A percentile compares a stretch with the other conserved stretches of the same genome.
Evolutionary conservation across 495 filamentous ascomycete genomes (phyloP).

Genomic region (Penicillium odoratum): DNA sequence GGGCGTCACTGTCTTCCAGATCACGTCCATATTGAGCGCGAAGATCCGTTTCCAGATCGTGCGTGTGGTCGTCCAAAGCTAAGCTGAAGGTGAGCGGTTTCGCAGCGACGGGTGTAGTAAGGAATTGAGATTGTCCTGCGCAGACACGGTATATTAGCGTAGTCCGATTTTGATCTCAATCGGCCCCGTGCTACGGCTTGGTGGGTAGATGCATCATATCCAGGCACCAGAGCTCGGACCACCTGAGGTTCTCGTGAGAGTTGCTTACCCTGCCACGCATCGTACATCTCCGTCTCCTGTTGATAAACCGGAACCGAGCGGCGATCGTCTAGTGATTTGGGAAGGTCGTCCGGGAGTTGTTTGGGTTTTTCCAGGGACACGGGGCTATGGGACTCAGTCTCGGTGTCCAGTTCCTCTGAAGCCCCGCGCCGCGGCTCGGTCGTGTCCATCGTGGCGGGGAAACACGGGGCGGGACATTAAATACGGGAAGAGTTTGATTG

Average conservation of each 20-base stretch:
- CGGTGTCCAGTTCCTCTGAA: constrained; percentile 32
- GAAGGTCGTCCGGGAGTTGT: constrained; percentile 79
- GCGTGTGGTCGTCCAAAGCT: constrained; percentile 67
- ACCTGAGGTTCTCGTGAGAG: background rate
- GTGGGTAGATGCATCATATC: background rate
- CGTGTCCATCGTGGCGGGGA: constrained; percentile 39
- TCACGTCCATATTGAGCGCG: constrained; percentile 40
- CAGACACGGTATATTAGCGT: constrained; percentile 1
- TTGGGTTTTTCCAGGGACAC: constrained; percentile 30
- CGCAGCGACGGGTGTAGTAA: constrained; percentile 79
- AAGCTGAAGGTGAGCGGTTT: constrained; percentile 84
- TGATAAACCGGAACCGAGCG: constrained; percentile 58
- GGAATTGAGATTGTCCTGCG: constrained; percentile 89
- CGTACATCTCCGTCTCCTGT: constrained; percentile 90
- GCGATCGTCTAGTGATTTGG: constrained; percentile 87
- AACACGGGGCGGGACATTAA: constrained; percentile 23
- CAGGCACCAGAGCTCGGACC: constrained; percentile 7
- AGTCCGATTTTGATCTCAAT: background rate
- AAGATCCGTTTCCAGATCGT: constrained; percentile 43
- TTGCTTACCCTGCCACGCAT: constrained; percentile 91
- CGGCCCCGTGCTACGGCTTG: no score
- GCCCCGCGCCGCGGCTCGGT: constrained; percentile 39
- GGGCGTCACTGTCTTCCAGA: constrained; percentile 77
- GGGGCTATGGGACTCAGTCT: constrained; percentile 22
- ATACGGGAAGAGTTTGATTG: constrained; percentile 5